phyloP scores from a whole-genome alignment of 805 yeast genomes.

The Schwanniomyces polymorphus region DNA sequence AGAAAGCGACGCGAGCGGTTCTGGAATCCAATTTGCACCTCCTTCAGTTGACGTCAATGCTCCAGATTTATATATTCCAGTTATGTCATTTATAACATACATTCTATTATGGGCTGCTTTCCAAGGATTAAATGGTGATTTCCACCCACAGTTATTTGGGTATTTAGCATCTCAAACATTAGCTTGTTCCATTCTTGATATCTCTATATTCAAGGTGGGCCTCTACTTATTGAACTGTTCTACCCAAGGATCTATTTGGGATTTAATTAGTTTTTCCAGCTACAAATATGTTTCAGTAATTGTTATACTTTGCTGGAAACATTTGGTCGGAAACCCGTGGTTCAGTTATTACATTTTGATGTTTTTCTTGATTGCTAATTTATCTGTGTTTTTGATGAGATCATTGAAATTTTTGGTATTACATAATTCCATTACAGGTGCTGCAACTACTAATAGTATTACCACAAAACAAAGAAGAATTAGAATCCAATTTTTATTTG shows the following conservation, averaged over 20 bases:
- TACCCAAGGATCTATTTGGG: slow-evolving; percentile 65
- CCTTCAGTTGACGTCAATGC: slow-evolving; percentile 90
- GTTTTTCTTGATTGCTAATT: slow-evolving; percentile 40
- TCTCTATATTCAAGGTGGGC: slow-evolving; percentile 73
- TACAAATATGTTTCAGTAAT: slow-evolving; percentile 88
- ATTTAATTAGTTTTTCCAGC: slow-evolving; percentile 85
- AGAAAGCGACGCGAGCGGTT: slow-evolving; percentile 17
- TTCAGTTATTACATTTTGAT: slow-evolving; percentile 33
- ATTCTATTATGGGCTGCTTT: slow-evolving; percentile 79
- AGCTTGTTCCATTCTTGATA: slow-evolving; percentile 78
- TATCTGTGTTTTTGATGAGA: slow-evolving; percentile 63
- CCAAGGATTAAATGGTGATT: slow-evolving; percentile 83
- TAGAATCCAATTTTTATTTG: slow-evolving; percentile 82
- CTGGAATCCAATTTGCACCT: slow-evolving; percentile 51
- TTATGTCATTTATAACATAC: slow-evolving; percentile 90
- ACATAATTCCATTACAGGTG: slow-evolving; percentile 45
- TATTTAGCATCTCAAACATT: slow-evolving; percentile 81
- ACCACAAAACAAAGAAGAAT: slow-evolving; percentile 70
- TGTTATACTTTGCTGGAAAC: slow-evolving; percentile 53
- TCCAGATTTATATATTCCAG: slow-evolving; percentile 94
- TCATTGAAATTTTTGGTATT: slow-evolving; percentile 67
- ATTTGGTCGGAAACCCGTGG: slow-evolving; percentile 37
- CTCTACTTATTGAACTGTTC: slow-evolving; percentile 75
- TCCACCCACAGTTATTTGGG: slow-evolving; percentile 92
- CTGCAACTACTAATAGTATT: slow-evolving; percentile 54